Evolutionary conservation across 139 green algal species (phyloP), one percentile per base, ranked within the genome.

Genomic region (Chlamydomonas sphaeroides): DNA sequence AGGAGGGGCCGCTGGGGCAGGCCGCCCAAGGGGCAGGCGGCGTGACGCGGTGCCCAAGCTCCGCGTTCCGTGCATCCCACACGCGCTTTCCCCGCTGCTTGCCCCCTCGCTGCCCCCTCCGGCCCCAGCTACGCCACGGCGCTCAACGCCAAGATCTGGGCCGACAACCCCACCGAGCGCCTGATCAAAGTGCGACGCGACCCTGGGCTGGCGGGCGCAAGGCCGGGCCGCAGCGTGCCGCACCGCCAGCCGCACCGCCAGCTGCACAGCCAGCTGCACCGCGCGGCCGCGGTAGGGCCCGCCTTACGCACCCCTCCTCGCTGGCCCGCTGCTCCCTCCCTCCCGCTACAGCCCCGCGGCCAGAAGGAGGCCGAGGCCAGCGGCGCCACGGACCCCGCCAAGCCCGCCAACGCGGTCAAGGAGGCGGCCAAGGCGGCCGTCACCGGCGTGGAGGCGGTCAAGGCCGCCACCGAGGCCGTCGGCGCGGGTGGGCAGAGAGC

Each of bases 91-190:
- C n/a, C n/a, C n/a, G n/a, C n/a, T n/a, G n/a, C n/a, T 51, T 10
- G 45, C 10, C 49, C 8, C 49, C 49, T 20, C 49, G 18, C 49
- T 11, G 21, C 49, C 49, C 49, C 49, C 49, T 11, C 45, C 14
- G 10, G 7, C 49, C 88, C 88, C 53, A 72, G 76, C 41, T 84
- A 84, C 77, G 77, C 77, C n/a, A 75, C 77, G 10, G 77, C 77
- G 1, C 77, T 84, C 65, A 84, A 75, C 65, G 77, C 77, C 65
- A 75, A 66, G 26, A 84, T 84, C 77, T 75, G 45, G 20, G 18
- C 39, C 26, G 57, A 75, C 48, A 84, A 84, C 65, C 77, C 77
- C 33, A 36, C 26, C 18, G 77, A 84, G 77, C 77, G 77, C 35
- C 77, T 84, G 1, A 68, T 84, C 65, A 84, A 75, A 65, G 77